Base-by-base conservation (phyloP, 2,329 filamentous ascomycete genomes). In the Colletotrichum falcatum region DNA sequence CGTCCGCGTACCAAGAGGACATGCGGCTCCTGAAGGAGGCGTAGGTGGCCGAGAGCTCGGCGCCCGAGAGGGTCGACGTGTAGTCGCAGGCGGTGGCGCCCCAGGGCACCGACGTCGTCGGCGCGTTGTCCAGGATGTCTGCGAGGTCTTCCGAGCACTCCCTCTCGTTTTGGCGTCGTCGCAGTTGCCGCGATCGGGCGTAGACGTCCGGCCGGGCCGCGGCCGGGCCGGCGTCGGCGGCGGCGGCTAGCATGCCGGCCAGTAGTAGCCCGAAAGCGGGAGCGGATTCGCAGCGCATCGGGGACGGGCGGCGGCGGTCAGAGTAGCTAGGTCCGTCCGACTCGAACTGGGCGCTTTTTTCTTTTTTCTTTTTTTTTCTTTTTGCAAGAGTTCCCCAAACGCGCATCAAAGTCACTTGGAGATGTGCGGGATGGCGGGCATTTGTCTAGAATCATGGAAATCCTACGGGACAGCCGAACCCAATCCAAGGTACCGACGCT, bases 1-100 rank as follows among this genome's bases (percentile, higher is more conserved):
- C 68, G n/a, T 68, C 55, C 3, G 16, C 42, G 64, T 71, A 71
- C 68, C 68, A 71, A 2, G 68, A 71, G 23, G 68, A 53, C 68
- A 71, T 68, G 2, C 59, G 65, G 39, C 35, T 71, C 28, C 68
- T 46, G 53, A 35, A 71, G 1, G 64, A 46, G 0, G 68, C 64
- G 7, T 71, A 71, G 37, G n/a, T 71, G 5, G 53, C 39, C 12
- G 64, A 58, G 9, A 67, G 58, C 42, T 71, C 64, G 30, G 59
- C 59, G 23, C 68, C 68, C 8, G 68, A 71, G 18, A 71, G 68
- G 8, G 64, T 71, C 7, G 68, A 71, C 2, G 64, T 68, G 44
- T 62, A 71, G 46, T 67, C 68, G 64, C 68, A 71, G 5, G 64
- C 68, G 11, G 68, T 71, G 6, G 64, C 68, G 0, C 63, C 56